phyloP scores from a whole-genome alignment of 345 rosid genomes.

The Gossypium sturtianum region DNA sequence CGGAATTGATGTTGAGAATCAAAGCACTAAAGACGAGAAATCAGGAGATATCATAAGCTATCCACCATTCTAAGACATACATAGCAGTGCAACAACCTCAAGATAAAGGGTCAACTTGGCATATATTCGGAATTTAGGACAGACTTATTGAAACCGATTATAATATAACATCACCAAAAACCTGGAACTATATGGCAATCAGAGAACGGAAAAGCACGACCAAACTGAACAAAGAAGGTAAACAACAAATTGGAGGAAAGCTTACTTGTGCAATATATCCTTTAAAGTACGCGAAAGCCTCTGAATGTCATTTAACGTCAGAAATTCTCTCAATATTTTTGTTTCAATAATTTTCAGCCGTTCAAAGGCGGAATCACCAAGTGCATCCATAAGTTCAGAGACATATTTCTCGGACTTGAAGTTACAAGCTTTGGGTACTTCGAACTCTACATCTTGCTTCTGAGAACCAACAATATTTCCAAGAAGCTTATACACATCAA shows the following conservation, averaged over 20 bases:
- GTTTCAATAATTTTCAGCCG: constrained; percentile 26
- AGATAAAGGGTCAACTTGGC: no score
- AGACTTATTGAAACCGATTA: neutral
- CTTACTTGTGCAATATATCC: constrained; percentile 67
- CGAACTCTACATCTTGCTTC: constrained; percentile 24
- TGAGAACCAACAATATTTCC: constrained; percentile 24
- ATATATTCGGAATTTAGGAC: neutral
- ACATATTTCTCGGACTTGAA: constrained; percentile 33
- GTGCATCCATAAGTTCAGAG: constrained; percentile 17
- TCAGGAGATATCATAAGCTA: no score
- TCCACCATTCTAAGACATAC: no score
- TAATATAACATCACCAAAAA: neutral
- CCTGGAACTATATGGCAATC: no score
- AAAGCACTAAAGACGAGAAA: no score
- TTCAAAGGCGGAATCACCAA: constrained; percentile 29
- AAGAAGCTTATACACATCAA: constrained; percentile 53
- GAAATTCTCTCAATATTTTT: constrained; percentile 29
- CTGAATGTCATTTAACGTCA: constrained; percentile 44
- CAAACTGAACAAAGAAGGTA: neutral
- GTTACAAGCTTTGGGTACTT: constrained; percentile 19
- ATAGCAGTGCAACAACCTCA: no score
- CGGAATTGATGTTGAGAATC: no score
- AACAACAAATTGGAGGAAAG: constrained; percentile 3
- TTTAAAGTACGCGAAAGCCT: constrained; percentile 39
- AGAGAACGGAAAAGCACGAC: constrained; percentile 3